These are phyloP conservation scores for Ligustrum vulgare DNA, from an alignment of 257 asterid species.

Conservation along the genomic window DNA sequence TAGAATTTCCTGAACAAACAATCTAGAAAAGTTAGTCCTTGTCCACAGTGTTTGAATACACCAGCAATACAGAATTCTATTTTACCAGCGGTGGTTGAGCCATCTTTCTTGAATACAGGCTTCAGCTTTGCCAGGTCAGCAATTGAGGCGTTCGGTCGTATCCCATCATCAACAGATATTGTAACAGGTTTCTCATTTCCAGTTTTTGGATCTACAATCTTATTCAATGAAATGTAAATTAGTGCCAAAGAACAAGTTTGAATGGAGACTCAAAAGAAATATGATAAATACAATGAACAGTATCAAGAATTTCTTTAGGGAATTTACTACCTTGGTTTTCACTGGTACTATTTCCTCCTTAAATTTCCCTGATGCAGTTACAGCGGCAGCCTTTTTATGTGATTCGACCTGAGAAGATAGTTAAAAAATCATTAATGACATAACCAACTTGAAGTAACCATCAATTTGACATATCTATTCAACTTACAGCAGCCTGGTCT, in stretches of 20 bases:
- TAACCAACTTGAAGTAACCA: background rate
- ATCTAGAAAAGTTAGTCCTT: no score
- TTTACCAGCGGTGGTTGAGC: slow-evolving; percentile 94
- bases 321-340: slow-evolving; percentile 60
- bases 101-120: slow-evolving; percentile 96
- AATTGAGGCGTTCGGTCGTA: slow-evolving; percentile 65
- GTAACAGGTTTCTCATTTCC: slow-evolving; percentile 91
- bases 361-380: slow-evolving; percentile 93
- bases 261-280: no score
- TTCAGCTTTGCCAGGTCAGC: slow-evolving; percentile 75
- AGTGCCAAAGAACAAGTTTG: background rate
- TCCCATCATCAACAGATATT: slow-evolving; percentile 87
- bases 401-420: slow-evolving; percentile 69
- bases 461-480: slow-evolving; percentile 2
- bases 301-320: no score
- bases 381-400: slow-evolving; percentile 95
- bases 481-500: slow-evolving; percentile 97
- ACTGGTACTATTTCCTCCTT: slow-evolving; percentile 95
- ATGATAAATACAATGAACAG: no score
- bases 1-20: slow-evolving; percentile 60
- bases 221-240: slow-evolving; percentile 13
- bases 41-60: no score
- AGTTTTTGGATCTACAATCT: slow-evolving; percentile 97
- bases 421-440: background rate
- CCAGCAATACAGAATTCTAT: background rate